Evolutionary conservation across 805 yeast genomes (phyloP), one percentile per base, ranked within the genome.

Genomic region (Kluyveromyces lactis): DNA sequence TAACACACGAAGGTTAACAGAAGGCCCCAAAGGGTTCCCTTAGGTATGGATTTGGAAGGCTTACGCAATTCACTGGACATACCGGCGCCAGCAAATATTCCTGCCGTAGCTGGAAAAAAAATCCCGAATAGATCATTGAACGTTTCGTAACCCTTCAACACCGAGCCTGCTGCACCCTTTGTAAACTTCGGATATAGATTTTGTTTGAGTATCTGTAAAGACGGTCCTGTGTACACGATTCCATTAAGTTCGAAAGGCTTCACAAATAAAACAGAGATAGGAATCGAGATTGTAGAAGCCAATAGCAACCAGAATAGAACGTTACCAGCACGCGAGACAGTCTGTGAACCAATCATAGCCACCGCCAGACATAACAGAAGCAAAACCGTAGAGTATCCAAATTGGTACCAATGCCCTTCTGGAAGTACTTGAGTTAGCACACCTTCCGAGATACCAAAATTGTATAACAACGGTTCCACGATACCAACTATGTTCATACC

Each of bases 101-200:
- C 99, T 5, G 97, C 96, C 0, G 98, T 90, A 1, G 98, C 96
- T 9, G 98, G 97, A 66, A 92, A 92, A 58, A 92, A 86, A 33
- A 92, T 85, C 3, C 97, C 97, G 72, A 92, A 92, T 47, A 94
- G 63, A 56, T 84, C 82, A 40, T 79, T 76, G 54, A 90, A 86
- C 1, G 80, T 86, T 57, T 90, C 97, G 12, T 71, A 76, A 0
- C 64, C 63, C 7, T 58, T 48, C 18, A 71, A 47, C 21, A 79
- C 76, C 3, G 95, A 85, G 0, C 97, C 98, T 4, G 95, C 97
- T 2, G 97, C 97, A 17, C 92, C 92, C 28, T 73, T 69, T 0
- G 97, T 87, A 58, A 86, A 86, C 38, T 74, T 71, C 0, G 97
- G 97, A 49, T 73, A 67, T 37, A 90, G 50, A 53, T 92, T 92